Percentiles rank a stretch among this genome's conserved stretches.
phyloP scores from a whole-genome alignment of 2,329 filamentous ascomycete species.

The Aspergillus sp. region DNA sequence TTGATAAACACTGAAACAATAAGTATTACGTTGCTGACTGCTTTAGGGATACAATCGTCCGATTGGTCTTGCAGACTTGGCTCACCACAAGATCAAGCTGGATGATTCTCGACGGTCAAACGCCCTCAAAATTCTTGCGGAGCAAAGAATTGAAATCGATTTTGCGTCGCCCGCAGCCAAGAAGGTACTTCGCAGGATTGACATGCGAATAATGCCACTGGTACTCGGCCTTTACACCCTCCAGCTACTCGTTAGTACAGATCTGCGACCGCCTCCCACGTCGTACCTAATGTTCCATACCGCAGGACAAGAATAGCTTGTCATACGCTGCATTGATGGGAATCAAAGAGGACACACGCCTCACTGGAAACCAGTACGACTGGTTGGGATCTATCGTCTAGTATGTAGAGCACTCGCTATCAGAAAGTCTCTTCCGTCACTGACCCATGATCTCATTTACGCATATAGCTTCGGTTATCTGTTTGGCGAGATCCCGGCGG shows the following conservation, averaged over 20 bases:
- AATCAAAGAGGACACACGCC: constrained; percentile 1
- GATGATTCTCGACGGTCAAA: neutral
- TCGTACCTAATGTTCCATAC: no score
- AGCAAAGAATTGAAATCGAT: neutral
- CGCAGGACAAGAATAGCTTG: constrained; percentile 8
- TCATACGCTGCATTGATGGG: constrained; percentile 8
- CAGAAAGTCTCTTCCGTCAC: neutral
- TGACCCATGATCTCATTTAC: no score
- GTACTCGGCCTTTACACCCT: neutral
- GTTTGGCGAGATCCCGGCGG: constrained; percentile 6
- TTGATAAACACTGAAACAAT: no score
- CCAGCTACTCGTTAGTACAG: neutral
- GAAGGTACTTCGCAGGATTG: constrained; percentile 1
- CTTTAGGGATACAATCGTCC: no score
- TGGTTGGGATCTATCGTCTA: constrained; percentile 7
- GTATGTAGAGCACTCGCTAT: neutral
- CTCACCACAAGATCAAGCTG: neutral
- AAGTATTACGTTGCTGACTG: no score
- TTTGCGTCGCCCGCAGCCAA: constrained; percentile 1
- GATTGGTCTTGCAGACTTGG: no score
- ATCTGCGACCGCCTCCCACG: no score
- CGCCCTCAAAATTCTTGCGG: no score
- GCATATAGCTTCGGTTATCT: constrained; percentile 6
- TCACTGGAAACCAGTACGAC: neutral
- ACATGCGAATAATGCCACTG: constrained; percentile 7